Percentiles rank a stretch among this genome's conserved stretches.
Evolutionary conservation across 176 grass and related monocot genomes (phyloP).

Genomic region (Juncus effusus): DNA sequence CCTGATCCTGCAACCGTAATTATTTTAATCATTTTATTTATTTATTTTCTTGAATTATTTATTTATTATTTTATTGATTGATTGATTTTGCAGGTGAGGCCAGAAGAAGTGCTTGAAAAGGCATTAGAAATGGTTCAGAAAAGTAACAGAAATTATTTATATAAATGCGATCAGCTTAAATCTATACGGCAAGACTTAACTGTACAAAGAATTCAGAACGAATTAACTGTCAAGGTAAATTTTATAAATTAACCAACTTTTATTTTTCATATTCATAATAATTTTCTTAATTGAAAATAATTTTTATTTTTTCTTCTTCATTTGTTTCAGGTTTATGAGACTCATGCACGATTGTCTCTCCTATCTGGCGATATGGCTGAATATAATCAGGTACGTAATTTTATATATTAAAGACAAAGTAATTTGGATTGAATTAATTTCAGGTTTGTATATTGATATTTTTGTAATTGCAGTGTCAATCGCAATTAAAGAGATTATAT

Average conservation of each 20-base stretch:
- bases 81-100: conserved; percentile 58
- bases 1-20: conserved; percentile 82
- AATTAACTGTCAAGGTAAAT: conserved; percentile 76
- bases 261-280: conserved; percentile 10
- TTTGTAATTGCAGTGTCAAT: conserved; percentile 69
- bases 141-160: conserved; percentile 81
- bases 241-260: conserved; percentile 7
- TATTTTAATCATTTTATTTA: conserved; percentile 19
- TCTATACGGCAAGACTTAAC: conserved; percentile 98
- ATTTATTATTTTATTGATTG: conserved; percentile 25
- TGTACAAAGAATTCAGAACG: conserved; percentile 91
- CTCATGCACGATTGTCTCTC: conserved; percentile 83
- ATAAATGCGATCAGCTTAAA: conserved; percentile 95
- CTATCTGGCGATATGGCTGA: conserved; percentile 82
- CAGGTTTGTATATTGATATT: background rate
- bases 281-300: conserved; percentile 2
- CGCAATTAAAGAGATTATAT: conserved; percentile 89
- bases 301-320: conserved; percentile 31
- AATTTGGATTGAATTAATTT: no score
- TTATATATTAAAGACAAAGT: no score
- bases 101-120: conserved; percentile 90
- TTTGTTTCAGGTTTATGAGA: conserved; percentile 88
- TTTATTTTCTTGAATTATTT: conserved; percentile 7
- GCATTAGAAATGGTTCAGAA: conserved; percentile 77
- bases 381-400: conserved; percentile 75